Percentiles rank a stretch among this genome's conserved stretches.
These are phyloP conservation scores for Russula compacta DNA, from an alignment of 768 basidiomycete genomes.

Conservation along the genomic window DNA sequence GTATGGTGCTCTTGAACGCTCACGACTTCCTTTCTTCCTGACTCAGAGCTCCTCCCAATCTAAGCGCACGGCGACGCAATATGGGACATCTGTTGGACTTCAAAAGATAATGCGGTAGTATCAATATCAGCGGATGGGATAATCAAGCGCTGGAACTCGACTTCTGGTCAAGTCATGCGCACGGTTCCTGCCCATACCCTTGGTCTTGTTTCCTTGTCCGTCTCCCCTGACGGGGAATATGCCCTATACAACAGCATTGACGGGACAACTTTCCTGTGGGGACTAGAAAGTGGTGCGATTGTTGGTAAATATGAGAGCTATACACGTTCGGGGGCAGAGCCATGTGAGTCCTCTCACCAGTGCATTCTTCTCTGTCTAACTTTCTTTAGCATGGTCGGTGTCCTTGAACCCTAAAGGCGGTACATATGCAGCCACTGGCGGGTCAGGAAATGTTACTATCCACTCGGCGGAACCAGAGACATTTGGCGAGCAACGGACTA, in stretches of 20 bases:
- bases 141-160: constrained; percentile 63
- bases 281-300: constrained; percentile 52
- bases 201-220: constrained; percentile 75
- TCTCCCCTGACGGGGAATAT: constrained; percentile 50
- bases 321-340: constrained; percentile 50
- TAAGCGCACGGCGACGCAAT: constrained; percentile 72
- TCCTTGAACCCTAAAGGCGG: constrained; percentile 68
- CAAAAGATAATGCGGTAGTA: constrained; percentile 45
- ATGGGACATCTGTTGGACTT: constrained; percentile 72
- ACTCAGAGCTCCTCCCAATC: constrained; percentile 27
- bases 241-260: constrained; percentile 80
- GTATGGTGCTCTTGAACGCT: constrained; percentile 33
- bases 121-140: constrained; percentile 74
- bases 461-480: constrained; percentile 59
- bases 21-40: constrained; percentile 12
- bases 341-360: constrained; percentile 44
- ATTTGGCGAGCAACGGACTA: constrained; percentile 55
- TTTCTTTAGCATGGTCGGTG: constrained; percentile 63
- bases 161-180: constrained; percentile 51
- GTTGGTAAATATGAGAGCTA: constrained; percentile 69
- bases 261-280: constrained; percentile 70
- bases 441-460: constrained; percentile 60
- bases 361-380: neutral
- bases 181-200: constrained; percentile 70
- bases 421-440: constrained; percentile 67